Evolutionary conservation across 805 yeast genomes (phyloP).

Genomic region (Metschnikowia koreensis): DNA sequence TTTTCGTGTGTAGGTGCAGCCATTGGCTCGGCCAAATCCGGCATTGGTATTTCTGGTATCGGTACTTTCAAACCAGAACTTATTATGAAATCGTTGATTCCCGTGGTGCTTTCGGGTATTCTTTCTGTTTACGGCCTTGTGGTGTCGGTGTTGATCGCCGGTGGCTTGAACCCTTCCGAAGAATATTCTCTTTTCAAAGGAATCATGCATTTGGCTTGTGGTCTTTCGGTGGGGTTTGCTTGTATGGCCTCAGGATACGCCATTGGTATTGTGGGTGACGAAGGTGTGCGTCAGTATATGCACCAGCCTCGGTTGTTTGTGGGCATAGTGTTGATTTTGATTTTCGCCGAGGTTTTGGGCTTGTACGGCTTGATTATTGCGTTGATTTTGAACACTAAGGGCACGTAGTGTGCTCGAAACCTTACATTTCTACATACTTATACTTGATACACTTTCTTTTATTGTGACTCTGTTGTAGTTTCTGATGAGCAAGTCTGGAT

Average conservation of each 20-base stretch:
- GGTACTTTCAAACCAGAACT: slow-evolving; percentile 97
- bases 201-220: slow-evolving; percentile 97
- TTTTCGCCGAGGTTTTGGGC: slow-evolving; percentile 89
- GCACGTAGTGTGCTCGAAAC: slow-evolving; percentile 26
- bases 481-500: not conserved
- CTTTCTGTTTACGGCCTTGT: slow-evolving; percentile 95
- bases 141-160: slow-evolving; percentile 93
- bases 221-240: slow-evolving; percentile 93
- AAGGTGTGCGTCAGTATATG: slow-evolving; percentile 85
- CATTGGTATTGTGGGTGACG: slow-evolving; percentile 91
- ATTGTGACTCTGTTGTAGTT: slow-evolving; percentile 6
- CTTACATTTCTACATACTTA: slow-evolving; percentile 3
- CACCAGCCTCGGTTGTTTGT: slow-evolving; percentile 86
- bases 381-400: slow-evolving; percentile 85
- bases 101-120: slow-evolving; percentile 98
- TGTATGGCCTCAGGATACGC: slow-evolving; percentile 97
- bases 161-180: slow-evolving; percentile 74
- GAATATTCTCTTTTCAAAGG: slow-evolving; percentile 89
- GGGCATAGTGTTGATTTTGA: slow-evolving; percentile 83
- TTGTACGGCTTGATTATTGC: slow-evolving; percentile 95
- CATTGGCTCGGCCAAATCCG: slow-evolving; percentile 96
- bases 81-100: slow-evolving; percentile 92
- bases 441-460: not conserved
- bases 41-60: slow-evolving; percentile 96
- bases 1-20: slow-evolving; percentile 98